Percentiles rank a stretch among this genome's conserved stretches.
Evolutionary conservation across 1,284 basidiomycete genomes (phyloP).

Genomic region (Fomitopsis betulina): DNA sequence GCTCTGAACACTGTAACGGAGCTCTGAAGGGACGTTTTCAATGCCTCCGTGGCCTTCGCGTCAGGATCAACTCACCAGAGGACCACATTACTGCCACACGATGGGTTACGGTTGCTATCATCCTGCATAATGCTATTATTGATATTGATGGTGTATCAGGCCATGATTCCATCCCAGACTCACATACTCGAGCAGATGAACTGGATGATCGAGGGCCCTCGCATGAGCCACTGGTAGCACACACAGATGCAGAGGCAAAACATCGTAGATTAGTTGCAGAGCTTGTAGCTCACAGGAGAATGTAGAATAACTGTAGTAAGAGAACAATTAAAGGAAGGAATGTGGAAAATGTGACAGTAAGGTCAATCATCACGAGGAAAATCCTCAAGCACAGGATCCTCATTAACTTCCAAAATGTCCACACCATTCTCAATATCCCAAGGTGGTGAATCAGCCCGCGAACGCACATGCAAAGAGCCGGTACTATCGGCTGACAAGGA

Average conservation of each 20-base stretch:
- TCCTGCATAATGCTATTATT: slow-evolving; percentile 8
- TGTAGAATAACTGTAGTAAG: not conserved
- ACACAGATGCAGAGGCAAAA: not conserved
- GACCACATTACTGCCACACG: slow-evolving; percentile 3
- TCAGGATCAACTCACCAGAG: not conserved
- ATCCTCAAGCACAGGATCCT: too few species aligned
- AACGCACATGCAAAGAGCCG: too few species aligned
- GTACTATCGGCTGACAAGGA: too few species aligned
- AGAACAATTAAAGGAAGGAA: not conserved
- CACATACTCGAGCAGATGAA: not conserved
- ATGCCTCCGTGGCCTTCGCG: slow-evolving; percentile 18
- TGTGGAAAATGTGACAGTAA: too few species aligned
- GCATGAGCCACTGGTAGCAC: not conserved
- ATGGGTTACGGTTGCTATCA: slow-evolving; percentile 7
- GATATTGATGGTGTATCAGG: not conserved
- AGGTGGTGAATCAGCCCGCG: not conserved
- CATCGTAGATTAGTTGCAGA: not conserved
- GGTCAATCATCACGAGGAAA: too few species aligned
- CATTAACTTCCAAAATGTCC: too few species aligned
- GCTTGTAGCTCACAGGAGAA: not conserved
- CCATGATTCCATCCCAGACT: not conserved
- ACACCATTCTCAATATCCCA: too few species aligned
- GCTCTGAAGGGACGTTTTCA: slow-evolving; percentile 31
- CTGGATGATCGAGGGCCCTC: not conserved
- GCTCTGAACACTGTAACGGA: slow-evolving; percentile 25